Conservation (phyloP, 2,329 filamentous ascomycete genomes). For the Beauveria varroae region DNA sequence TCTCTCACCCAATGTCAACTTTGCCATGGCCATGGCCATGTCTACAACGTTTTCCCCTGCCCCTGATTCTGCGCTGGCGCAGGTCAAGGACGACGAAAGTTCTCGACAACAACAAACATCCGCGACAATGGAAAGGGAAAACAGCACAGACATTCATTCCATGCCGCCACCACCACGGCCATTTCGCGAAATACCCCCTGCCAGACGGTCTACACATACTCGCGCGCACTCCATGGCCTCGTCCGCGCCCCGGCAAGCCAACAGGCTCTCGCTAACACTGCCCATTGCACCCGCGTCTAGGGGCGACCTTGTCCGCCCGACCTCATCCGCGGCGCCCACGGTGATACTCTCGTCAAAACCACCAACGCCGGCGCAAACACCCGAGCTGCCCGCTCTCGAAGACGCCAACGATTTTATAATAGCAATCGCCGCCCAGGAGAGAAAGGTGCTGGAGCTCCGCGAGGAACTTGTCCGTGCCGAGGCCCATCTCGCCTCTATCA, state of each 20-base stretch:
- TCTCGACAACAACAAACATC: conserved; percentile 14
- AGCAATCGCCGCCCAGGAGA: conserved; percentile 85
- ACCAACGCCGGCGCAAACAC: conserved; percentile 42
- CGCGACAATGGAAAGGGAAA: neutral
- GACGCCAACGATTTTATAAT: conserved; percentile 69
- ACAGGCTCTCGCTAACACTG: conserved; percentile 53
- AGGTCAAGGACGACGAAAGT: conserved; percentile 8
- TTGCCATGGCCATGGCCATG: conserved; percentile 16
- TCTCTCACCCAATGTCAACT: conserved; percentile 16
- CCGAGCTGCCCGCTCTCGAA: conserved; percentile 35
- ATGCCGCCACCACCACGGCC: conserved; percentile 32
- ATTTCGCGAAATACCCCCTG: conserved; percentile 30
- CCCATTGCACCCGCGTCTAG: conserved; percentile 48
- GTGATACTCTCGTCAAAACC: conserved; percentile 33
- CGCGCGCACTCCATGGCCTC: conserved; percentile 46
- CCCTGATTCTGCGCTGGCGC: conserved; percentile 14
- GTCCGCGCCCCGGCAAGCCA: conserved; percentile 42
- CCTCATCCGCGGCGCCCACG: conserved; percentile 28
- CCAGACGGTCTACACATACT: conserved; percentile 1
- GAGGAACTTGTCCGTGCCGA: conserved; percentile 87
- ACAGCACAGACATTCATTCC: neutral
- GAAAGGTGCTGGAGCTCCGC: conserved; percentile 79
- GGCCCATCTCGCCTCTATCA: conserved; percentile 64
- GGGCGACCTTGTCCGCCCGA: conserved; percentile 43
- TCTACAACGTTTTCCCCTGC: conserved; percentile 18